Percentiles rank a stretch among this genome's conserved stretches.
Conservation (phyloP, 305 asterid species). For the Salvia sclarea region DNA sequence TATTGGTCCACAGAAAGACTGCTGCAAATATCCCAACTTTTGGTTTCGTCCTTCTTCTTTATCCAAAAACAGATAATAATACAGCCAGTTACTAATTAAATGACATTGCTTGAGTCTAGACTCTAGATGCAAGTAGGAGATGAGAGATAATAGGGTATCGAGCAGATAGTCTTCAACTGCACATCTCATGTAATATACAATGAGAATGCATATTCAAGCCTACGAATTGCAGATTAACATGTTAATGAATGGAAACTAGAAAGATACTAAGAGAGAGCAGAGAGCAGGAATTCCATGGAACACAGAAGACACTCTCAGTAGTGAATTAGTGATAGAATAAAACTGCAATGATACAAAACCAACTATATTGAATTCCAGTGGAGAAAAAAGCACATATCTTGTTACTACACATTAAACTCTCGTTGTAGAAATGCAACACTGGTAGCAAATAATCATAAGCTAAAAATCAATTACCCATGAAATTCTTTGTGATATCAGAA, state of each 20-base stretch:
- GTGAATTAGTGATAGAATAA: slow-evolving; percentile 1
- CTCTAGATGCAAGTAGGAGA: slow-evolving; percentile 2
- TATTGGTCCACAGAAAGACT: neutral
- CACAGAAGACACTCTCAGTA: neutral
- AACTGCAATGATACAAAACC: slow-evolving; percentile 3
- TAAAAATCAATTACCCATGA: slow-evolving; percentile 51
- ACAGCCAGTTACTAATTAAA: neutral
- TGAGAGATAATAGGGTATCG: neutral
- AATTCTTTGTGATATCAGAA: slow-evolving; percentile 64
- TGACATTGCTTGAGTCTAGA: neutral
- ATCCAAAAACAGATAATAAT: neutral
- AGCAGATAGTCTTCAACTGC: neutral
- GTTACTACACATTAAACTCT: neutral
- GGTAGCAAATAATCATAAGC: neutral
- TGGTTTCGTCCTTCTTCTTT: neutral
- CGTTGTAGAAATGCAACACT: neutral
- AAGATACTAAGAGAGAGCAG: neutral
- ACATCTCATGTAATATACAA: neutral
- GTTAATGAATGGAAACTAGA: neutral
- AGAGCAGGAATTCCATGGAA: slow-evolving; percentile 7
- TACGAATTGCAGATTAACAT: neutral
- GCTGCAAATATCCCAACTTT: neutral
- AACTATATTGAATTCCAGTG: slow-evolving; percentile 15
- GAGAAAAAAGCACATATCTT: neutral
- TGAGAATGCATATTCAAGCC: neutral